These are phyloP conservation scores for Moesziomyces aphidis DNA, from an alignment of 1,284 basidiomycete genomes.

Conservation along the genomic window DNA sequence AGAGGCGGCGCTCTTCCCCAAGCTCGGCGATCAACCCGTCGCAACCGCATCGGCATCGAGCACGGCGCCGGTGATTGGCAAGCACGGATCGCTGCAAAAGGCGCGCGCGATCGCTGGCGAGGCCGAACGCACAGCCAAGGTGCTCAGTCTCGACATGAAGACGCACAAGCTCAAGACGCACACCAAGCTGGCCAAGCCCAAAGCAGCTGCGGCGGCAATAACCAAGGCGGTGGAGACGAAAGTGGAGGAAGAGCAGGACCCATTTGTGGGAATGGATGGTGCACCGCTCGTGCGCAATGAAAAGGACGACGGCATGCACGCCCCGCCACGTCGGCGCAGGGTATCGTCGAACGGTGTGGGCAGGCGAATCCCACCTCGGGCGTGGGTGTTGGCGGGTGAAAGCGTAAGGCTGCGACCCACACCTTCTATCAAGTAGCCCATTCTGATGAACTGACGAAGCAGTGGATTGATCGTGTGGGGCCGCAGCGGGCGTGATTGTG, in stretches of 20 bases:
- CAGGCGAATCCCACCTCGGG: background rate
- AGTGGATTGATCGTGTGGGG: too few species aligned
- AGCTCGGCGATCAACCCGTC: constrained; percentile 22
- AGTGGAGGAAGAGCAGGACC: constrained; percentile 22
- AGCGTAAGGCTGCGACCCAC: background rate
- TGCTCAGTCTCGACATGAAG: constrained; percentile 49
- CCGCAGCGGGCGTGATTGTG: too few species aligned
- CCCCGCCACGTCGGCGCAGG: too few species aligned
- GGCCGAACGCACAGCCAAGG: constrained; percentile 47
- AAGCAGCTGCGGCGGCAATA: background rate
- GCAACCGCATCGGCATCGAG: background rate
- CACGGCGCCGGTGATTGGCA: constrained; percentile 27
- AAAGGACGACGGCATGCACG: constrained; percentile 21
- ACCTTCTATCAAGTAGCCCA: background rate
- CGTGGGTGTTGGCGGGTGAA: background rate
- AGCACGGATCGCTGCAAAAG: constrained; percentile 41
- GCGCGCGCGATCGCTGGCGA: constrained; percentile 41
- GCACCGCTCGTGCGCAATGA: constrained; percentile 28
- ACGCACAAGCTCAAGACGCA: constrained; percentile 44
- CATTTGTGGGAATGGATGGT: constrained; percentile 31
- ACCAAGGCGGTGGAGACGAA: background rate
- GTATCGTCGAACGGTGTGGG: background rate
- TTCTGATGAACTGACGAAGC: too few species aligned
- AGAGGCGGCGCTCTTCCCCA: constrained; percentile 32
- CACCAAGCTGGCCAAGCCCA: constrained; percentile 17